A percentile compares a stretch with the other conserved stretches of the same genome.
Evolutionary conservation across 495 filamentous ascomycete genomes (phyloP).

Genomic region (Penicillium odoratum): DNA sequence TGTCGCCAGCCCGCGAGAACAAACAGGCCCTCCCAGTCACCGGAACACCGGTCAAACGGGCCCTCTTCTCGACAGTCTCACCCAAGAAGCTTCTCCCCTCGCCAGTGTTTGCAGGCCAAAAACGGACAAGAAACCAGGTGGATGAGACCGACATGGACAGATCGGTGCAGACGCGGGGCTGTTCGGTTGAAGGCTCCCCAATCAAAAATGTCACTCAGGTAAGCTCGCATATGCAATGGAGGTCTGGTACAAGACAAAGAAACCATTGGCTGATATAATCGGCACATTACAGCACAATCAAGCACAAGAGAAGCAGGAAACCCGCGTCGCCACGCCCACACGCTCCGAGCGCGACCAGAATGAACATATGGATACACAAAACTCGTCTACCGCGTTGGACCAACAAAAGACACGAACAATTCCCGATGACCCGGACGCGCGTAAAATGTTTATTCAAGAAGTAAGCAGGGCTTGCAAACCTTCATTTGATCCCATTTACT

Average conservation of each 20-base stretch:
- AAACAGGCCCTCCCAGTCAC: constrained; percentile 23
- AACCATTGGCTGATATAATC: constrained; percentile 16
- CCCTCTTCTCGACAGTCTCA: constrained; percentile 27
- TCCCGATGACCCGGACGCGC: constrained; percentile 38
- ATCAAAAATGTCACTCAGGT: constrained; percentile 24
- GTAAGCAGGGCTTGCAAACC: constrained; percentile 24
- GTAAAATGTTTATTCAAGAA: constrained; percentile 47
- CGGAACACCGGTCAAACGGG: constrained; percentile 37
- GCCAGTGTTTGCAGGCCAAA: constrained; percentile 43
- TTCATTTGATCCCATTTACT: neutral
- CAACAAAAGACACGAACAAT: constrained; percentile 22
- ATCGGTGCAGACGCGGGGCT: constrained; percentile 17
- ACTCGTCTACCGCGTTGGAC: constrained; percentile 10
- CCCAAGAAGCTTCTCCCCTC: constrained; percentile 42
- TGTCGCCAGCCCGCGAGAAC: constrained; percentile 37
- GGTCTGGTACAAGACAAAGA: neutral
- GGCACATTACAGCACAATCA: constrained; percentile 12
- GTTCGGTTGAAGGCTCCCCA: constrained; percentile 10
- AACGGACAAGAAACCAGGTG: constrained; percentile 44
- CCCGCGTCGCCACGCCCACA: constrained; percentile 14
- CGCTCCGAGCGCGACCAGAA: constrained; percentile 23
- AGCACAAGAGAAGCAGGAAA: constrained; percentile 26
- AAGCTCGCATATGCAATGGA: constrained; percentile 10
- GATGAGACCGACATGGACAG: constrained; percentile 26
- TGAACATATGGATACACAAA: constrained; percentile 18